These are phyloP conservation scores for Fomitiporia mediterranea DNA, from an alignment of 1,284 basidiomycete genomes.

Conservation along the genomic window DNA sequence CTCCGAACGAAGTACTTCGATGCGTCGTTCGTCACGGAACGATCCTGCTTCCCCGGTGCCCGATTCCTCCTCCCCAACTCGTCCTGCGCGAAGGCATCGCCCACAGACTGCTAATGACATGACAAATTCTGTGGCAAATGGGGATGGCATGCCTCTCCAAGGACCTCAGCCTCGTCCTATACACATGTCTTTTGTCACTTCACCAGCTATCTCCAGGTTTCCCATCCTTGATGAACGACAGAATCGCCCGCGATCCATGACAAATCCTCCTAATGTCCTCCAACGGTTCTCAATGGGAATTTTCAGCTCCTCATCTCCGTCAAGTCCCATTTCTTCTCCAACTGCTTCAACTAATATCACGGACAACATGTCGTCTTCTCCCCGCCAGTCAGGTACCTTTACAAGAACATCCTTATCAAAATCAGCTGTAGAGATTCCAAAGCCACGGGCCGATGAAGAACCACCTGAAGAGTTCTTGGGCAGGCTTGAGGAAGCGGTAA, in stretches of 20 bases:
- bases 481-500: slow-evolving; percentile 58
- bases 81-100: slow-evolving; percentile 15
- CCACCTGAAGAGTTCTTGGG: slow-evolving; percentile 65
- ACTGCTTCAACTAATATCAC: slow-evolving; percentile 28
- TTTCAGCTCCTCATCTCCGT: slow-evolving; percentile 43
- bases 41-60: neutral
- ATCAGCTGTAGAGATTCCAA: slow-evolving; percentile 42
- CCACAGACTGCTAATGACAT: neutral
- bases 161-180: neutral
- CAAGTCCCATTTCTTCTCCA: slow-evolving; percentile 30
- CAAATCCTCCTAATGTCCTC: slow-evolving; percentile 60
- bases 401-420: slow-evolving; percentile 43
- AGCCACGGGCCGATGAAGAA: slow-evolving; percentile 55
- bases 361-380: slow-evolving; percentile 30
- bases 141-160: neutral
- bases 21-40: slow-evolving; percentile 20
- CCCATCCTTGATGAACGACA: slow-evolving; percentile 5
- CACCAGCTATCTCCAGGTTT: slow-evolving; percentile 14
- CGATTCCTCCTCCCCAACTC: slow-evolving; percentile 19
- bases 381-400: slow-evolving; percentile 36
- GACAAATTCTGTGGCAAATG: neutral
- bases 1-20: slow-evolving; percentile 40
- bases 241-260: slow-evolving; percentile 51
- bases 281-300: slow-evolving; percentile 68
- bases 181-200: slow-evolving; percentile 7